Evolutionary conservation across 2,329 filamentous ascomycete species (phyloP), one percentile per base, ranked within the genome.

Genomic region (Arthrobotrys sinensis): DNA sequence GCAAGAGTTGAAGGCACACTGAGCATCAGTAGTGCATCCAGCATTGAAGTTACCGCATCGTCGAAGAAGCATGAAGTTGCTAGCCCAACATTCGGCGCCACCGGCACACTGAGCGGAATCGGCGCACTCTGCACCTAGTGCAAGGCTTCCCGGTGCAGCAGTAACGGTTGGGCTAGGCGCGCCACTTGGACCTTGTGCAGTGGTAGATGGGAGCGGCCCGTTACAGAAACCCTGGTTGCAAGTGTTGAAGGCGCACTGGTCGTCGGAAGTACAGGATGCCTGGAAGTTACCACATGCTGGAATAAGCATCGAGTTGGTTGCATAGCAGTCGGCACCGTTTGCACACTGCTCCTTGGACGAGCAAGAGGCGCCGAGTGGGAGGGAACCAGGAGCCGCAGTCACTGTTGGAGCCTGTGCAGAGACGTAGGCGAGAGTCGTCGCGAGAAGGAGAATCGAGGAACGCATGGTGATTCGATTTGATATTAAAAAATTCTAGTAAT

Each of bases 1-100:
- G 32, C 68, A 72, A n/a, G 68, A 64, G 68, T 72, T 72, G 21
- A 62, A 64, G 7, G 68, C 68, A n/a, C 68, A 72, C 14, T 72
- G 57, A 10, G 34, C 6, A n/a, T 72, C 68, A 21, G 57, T 55
- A 3, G 21, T 64, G 24, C 68, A 72, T 0, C 3, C n/a, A 36
- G 57, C 57, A 21, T 72, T 62, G 68, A 72, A 72, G 68, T 57
- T 72, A 45, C 68, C 68, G 38, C 68, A 72, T 50, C 53, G 57
- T 46, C 57, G 45, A 34, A 72, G 55, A 1, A 57, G 36, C 53
- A 72, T 63, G 48, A 36, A 19, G 8, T 60, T 64, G 14, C 52
- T 57, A 28, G 53, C 68, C 46, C 63, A 72, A 36, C 68, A 72
- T 19, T 65, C 45, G 7, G 68, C 68, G 8, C 57, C 57, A 19